Evolutionary conservation across 1,284 basidiomycete species (phyloP).

Genomic region (Cerioporus squamosus): DNA sequence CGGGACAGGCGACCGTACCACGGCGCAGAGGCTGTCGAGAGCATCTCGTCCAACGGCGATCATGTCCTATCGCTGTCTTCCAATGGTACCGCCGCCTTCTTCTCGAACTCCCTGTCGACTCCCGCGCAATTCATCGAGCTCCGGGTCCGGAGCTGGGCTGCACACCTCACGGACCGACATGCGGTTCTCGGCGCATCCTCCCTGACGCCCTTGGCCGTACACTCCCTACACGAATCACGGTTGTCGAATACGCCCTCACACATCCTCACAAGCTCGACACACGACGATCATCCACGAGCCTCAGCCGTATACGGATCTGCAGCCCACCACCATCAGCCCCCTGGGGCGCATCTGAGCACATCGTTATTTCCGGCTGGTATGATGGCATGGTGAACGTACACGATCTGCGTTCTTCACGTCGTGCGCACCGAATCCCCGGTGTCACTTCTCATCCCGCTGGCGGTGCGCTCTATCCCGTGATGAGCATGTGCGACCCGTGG

Average conservation of each 20-base stretch:
- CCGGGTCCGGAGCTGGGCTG: conserved; percentile 60
- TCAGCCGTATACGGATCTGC: conserved; percentile 74
- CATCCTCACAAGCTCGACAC: conserved; percentile 46
- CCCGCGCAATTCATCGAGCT: conserved; percentile 45
- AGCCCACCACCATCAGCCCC: conserved; percentile 60
- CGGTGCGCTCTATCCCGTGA: conserved; percentile 52
- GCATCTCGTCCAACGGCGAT: conserved; percentile 49
- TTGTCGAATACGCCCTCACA: conserved; percentile 51
- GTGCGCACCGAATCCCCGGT: conserved; percentile 22
- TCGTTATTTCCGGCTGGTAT: conserved; percentile 80
- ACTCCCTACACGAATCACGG: conserved; percentile 51
- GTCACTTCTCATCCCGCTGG: conserved; percentile 22
- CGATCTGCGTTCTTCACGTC: conserved; percentile 62
- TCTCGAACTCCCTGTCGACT: conserved; percentile 28
- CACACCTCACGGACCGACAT: conserved; percentile 53
- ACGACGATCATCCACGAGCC: conserved; percentile 34
- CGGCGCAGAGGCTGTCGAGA: conserved; percentile 55
- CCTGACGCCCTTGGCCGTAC: conserved; percentile 57
- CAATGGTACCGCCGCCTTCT: conserved; percentile 52
- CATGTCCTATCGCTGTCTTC: conserved; percentile 61
- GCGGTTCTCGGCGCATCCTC: conserved; percentile 72
- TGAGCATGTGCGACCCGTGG: conserved; percentile 67
- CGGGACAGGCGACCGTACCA: conserved; percentile 37
- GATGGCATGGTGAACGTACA: conserved; percentile 72
- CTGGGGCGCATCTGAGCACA: conserved; percentile 70